Percentiles rank a stretch among this genome's conserved stretches.
phyloP scores from a whole-genome alignment of 2,329 filamentous ascomycete genomes.

The Penicillium sp. region DNA sequence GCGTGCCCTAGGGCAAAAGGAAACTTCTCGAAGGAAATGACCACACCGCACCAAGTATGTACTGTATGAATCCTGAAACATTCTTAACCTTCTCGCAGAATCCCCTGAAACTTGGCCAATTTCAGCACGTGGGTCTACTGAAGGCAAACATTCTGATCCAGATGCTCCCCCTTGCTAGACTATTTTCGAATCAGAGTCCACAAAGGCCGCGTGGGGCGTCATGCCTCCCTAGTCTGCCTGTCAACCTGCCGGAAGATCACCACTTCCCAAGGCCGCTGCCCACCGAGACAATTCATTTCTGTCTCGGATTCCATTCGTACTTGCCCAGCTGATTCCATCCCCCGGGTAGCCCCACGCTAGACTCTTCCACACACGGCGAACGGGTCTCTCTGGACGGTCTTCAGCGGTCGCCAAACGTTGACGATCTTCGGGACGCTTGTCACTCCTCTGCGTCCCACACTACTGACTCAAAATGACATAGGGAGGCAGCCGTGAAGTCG shows the following conservation, averaged over 20 bases:
- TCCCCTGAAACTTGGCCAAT: slow-evolving; percentile 7
- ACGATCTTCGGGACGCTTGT: slow-evolving; percentile 13
- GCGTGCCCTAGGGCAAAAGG: background rate
- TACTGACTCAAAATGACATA: slow-evolving; percentile 4
- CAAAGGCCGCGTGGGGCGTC: slow-evolving; percentile 50
- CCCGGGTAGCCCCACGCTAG: slow-evolving; percentile 10
- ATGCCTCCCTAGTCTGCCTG: slow-evolving; percentile 7
- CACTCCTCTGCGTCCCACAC: slow-evolving; percentile 9
- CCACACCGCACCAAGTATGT: background rate
- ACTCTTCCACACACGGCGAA: slow-evolving; percentile 21
- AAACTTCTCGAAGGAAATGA: background rate
- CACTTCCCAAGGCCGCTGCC: slow-evolving; percentile 18
- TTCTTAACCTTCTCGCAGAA: background rate
- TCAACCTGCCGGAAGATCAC: slow-evolving; percentile 23
- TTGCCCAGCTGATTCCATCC: slow-evolving; percentile 17
- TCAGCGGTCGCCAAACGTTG: slow-evolving; percentile 25
- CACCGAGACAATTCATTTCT: slow-evolving; percentile 17
- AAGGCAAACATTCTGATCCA: slow-evolving; percentile 45
- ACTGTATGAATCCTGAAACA: background rate
- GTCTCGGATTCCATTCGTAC: slow-evolving; percentile 10
- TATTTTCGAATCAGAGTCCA: slow-evolving; percentile 40
- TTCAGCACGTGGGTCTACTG: slow-evolving; percentile 12
- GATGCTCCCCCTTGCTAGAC: slow-evolving; percentile 49
- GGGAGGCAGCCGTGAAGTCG: slow-evolving; percentile 13
- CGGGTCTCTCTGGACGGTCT: slow-evolving; percentile 20